A percentile compares a stretch with the other conserved stretches of the same genome.
phyloP scores from a whole-genome alignment of 2,329 filamentous ascomycete genomes.

The Monosporascus sp. region DNA sequence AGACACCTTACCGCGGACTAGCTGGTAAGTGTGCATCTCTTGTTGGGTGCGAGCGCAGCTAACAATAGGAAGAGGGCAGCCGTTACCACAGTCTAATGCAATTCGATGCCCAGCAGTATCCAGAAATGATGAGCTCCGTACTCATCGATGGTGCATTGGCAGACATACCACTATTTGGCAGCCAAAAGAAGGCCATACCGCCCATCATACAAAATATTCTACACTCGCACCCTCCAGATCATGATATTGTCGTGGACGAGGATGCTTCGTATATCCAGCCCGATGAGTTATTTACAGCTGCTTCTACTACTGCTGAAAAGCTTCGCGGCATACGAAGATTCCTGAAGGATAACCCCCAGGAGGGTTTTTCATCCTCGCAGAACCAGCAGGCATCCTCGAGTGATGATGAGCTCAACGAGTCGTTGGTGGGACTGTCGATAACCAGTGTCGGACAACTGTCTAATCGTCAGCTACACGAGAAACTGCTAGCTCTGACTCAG shows the following conservation, averaged over 20 bases:
- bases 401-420: constrained; percentile 22
- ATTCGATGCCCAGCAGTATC: constrained; percentile 50
- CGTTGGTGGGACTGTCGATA: constrained; percentile 31
- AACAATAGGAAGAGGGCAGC: constrained; percentile 35
- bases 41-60: constrained; percentile 12
- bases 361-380: constrained; percentile 8
- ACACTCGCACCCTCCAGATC: constrained; percentile 27
- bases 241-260: constrained; percentile 30
- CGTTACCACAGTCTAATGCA: constrained; percentile 52
- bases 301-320: constrained; percentile 42
- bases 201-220: constrained; percentile 37
- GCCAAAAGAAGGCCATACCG: constrained; percentile 38
- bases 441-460: constrained; percentile 34
- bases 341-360: constrained; percentile 17
- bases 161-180: constrained; percentile 52
- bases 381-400: constrained; percentile 8
- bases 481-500: constrained; percentile 40
- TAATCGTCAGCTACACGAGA: constrained; percentile 54
- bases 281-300: constrained; percentile 36
- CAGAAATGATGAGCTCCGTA: constrained; percentile 48
- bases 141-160: constrained; percentile 48
- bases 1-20: constrained; percentile 50
- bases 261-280: constrained; percentile 29
- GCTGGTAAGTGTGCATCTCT: constrained; percentile 35
- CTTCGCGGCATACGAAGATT: constrained; percentile 39